Evolutionary conservation across 768 basidiomycete genomes (phyloP), one percentile per base, ranked within the genome.

Genomic region (Leccinum incarnatum): DNA sequence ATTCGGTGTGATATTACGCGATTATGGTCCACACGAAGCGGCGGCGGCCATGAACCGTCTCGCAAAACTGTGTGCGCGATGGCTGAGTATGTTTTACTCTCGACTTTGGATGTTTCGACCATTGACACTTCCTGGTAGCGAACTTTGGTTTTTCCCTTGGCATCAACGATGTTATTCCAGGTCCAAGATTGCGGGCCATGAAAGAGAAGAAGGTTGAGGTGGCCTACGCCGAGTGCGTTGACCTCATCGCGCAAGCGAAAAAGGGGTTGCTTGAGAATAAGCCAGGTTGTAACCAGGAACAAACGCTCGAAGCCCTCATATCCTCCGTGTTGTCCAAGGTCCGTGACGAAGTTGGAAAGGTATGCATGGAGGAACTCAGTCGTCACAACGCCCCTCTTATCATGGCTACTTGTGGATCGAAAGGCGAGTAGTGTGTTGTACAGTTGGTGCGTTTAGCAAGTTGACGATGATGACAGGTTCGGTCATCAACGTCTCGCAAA

Each of bases 381-480:
- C 83, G 93, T 53, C 93, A 96, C 72, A 99, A 98, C 69, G 95
- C 97, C 2, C 94, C 97, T 2, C 78, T 97, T 3, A 96, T 98
- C 77, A 98, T 98, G 97, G 96, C 97, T 53, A 97, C 94, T 42
- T 98, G 95, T 76, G 96, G 96, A 72, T 98, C 97, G 5, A 98
- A 98, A 82, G 97, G 96, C 91, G 56, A 50, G 75, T 63, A 19
- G 47, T 12, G 19, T 45, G 19, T 0, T 45, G 10, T 11, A 19
- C 4, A 7, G 2, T 5, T 12, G 42, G 5, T 5, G 42, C 42
- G 5, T 54, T 21, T 57, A 27, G 14, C 46, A 0, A 11, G 53
- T n/a, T 32, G 15, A 60, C 54, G 42, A 58, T 47, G 9, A 32
- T n/a, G 45, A n/a, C 61, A 90, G 96, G 97, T 73, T 98, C 97